phyloP scores from a whole-genome alignment of 768 basidiomycete species.

The Hypsizygus marmoreus region DNA sequence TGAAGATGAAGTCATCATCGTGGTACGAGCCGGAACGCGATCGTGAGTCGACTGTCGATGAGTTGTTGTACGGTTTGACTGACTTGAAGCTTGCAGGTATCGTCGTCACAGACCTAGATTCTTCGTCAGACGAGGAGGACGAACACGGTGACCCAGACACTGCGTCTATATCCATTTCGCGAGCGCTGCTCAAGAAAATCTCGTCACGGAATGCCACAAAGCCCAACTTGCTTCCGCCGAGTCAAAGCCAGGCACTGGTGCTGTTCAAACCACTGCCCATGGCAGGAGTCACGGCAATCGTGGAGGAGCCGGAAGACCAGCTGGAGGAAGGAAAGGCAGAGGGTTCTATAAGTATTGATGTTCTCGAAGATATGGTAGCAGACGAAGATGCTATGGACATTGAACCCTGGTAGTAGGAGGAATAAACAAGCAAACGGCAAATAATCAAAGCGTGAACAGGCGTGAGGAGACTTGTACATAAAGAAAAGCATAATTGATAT shows the following conservation, averaged over 20 bases:
- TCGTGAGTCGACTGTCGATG: slow-evolving; percentile 43
- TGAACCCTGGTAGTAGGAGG: slow-evolving; percentile 32
- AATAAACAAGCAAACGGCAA: slow-evolving; percentile 15
- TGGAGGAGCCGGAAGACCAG: slow-evolving; percentile 18
- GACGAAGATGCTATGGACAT: slow-evolving; percentile 58
- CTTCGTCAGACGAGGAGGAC: slow-evolving; percentile 47
- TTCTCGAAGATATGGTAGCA: slow-evolving; percentile 11
- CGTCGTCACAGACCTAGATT: slow-evolving; percentile 60
- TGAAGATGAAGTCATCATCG: slow-evolving; percentile 62
- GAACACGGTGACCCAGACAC: slow-evolving; percentile 25
- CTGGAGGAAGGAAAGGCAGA: slow-evolving; percentile 9
- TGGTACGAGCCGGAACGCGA: slow-evolving; percentile 75
- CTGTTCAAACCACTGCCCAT: slow-evolving; percentile 49
- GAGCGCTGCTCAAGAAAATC: slow-evolving; percentile 48
- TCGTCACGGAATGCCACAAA: slow-evolving; percentile 21
- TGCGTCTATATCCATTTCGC: slow-evolving; percentile 40
- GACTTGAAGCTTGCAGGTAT: slow-evolving; percentile 48
- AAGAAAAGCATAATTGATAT: slow-evolving; percentile 22
- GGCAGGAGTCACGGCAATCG: slow-evolving; percentile 5
- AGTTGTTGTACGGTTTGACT: slow-evolving; percentile 4
- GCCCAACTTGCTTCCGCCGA: slow-evolving; percentile 20
- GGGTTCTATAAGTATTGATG: background rate
- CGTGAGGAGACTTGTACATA: slow-evolving; percentile 14
- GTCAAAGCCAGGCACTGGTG: slow-evolving; percentile 51
- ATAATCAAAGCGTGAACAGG: slow-evolving; percentile 19